Conservation (phyloP, 2,329 filamentous ascomycete genomes). For the Mycogone perniciosa region DNA sequence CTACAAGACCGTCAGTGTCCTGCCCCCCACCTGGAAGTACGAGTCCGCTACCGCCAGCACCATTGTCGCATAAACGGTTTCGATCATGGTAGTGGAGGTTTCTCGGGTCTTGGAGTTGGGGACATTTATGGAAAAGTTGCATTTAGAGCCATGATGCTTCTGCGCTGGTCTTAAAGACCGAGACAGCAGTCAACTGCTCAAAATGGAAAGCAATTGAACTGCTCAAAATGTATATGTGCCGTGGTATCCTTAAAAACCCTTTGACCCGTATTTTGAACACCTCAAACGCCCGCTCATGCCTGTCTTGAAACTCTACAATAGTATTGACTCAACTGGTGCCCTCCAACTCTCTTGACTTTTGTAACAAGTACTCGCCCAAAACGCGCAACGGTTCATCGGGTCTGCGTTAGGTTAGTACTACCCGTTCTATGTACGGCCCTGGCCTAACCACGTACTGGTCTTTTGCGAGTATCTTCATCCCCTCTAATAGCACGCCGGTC, state of each 20-base stretch:
- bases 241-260: slow-evolving; percentile 15
- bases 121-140: slow-evolving; percentile 35
- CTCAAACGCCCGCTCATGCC: slow-evolving; percentile 11
- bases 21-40: slow-evolving; percentile 96
- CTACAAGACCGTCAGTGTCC: slow-evolving; percentile 92
- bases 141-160: slow-evolving; percentile 40
- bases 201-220: slow-evolving; percentile 30
- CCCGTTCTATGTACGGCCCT: neutral
- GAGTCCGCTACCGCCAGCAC: slow-evolving; percentile 95
- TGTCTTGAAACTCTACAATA: neutral
- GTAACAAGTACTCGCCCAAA: slow-evolving; percentile 63
- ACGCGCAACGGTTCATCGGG: slow-evolving; percentile 63
- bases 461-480: slow-evolving; percentile 66
- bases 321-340: slow-evolving; percentile 18
- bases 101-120: slow-evolving; percentile 40
- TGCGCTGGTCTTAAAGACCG: slow-evolving; percentile 30
- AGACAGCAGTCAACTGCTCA: slow-evolving; percentile 26
- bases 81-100: slow-evolving; percentile 24
- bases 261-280: slow-evolving; percentile 5
- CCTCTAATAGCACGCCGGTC: slow-evolving; percentile 61
- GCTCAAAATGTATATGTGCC: slow-evolving; percentile 23
- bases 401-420: slow-evolving; percentile 28
- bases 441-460: slow-evolving; percentile 55
- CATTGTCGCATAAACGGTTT: slow-evolving; percentile 56
- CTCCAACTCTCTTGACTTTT: slow-evolving; percentile 61